Evolutionary conservation across 305 asterid species (phyloP).

Genomic region (Striga hermonthica): DNA sequence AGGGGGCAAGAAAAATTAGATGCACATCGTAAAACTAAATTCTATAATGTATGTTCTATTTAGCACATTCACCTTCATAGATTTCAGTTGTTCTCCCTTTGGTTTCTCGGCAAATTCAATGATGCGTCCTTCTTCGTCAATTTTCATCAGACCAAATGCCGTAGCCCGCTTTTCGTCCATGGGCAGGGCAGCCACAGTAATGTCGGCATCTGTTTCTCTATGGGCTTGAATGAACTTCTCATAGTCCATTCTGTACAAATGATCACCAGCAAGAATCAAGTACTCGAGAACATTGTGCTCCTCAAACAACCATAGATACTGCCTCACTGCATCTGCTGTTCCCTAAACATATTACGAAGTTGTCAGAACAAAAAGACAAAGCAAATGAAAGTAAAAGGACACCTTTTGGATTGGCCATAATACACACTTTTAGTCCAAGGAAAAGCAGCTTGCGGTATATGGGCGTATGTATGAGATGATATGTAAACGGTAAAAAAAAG

Average conservation of each 20-base stretch:
- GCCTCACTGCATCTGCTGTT: constrained; percentile 96
- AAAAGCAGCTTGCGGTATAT: constrained; percentile 24
- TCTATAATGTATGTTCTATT: constrained; percentile 10
- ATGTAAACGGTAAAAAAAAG: neutral
- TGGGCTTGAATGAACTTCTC: constrained; percentile 93
- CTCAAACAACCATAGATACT: constrained; percentile 84
- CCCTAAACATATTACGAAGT: constrained; percentile 47
- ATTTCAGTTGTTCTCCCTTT: constrained; percentile 75
- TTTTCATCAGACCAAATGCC: constrained; percentile 91
- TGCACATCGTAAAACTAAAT: constrained; percentile 7
- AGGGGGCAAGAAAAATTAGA: constrained; percentile 23
- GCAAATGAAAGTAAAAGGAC: constrained; percentile 2
- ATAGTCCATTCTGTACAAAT: constrained; percentile 90
- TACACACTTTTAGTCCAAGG: neutral
- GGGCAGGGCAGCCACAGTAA: constrained; percentile 89
- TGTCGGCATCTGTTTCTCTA: constrained; percentile 92
- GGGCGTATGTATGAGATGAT: constrained; percentile 19
- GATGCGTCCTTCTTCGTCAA: constrained; percentile 88
- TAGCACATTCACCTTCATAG: constrained; percentile 60
- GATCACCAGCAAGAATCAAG: constrained; percentile 91
- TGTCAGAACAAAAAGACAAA: constrained; percentile 8
- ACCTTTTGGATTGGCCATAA: constrained; percentile 16
- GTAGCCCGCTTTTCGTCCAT: constrained; percentile 92
- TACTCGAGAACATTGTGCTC: constrained; percentile 81
- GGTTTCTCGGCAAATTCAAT: constrained; percentile 92